A percentile compares a stretch with the other conserved stretches of the same genome.
Conservation (phyloP, 1,139 yeast species). For the Geotrichum candidum region DNA sequence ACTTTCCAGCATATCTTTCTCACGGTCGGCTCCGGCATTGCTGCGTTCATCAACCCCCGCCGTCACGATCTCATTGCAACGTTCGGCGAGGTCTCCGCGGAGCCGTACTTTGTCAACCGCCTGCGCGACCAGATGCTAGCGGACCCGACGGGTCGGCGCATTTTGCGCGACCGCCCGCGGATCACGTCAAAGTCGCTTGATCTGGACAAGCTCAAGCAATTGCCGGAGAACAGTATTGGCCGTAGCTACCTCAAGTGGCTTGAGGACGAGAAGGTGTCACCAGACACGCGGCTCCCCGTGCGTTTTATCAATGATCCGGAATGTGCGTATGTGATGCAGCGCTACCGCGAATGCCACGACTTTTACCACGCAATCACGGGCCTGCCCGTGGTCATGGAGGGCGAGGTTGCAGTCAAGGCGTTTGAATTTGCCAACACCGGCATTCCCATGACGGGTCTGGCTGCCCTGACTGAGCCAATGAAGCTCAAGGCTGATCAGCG, state of each 20-base stretch:
- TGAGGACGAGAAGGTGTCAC: constrained; percentile 81
- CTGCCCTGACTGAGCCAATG: constrained; percentile 82
- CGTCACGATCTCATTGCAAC: constrained; percentile 80
- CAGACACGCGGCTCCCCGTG: constrained; percentile 88
- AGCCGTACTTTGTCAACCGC: constrained; percentile 55
- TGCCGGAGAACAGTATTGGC: constrained; percentile 76
- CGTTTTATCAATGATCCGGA: constrained; percentile 83
- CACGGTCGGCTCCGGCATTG: constrained; percentile 72
- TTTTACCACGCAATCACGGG: constrained; percentile 92
- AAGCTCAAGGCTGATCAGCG: constrained; percentile 54
- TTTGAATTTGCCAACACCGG: constrained; percentile 91
- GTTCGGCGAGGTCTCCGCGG: constrained; percentile 87
- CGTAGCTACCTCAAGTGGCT: constrained; percentile 74
- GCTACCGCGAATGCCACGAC: constrained; percentile 96
- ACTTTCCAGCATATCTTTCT: constrained; percentile 56
- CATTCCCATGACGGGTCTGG: constrained; percentile 92
- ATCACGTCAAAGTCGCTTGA: constrained; percentile 70
- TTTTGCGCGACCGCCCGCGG: constrained; percentile 73
- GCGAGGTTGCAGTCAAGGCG: constrained; percentile 89
- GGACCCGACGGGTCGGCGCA: constrained; percentile 69
- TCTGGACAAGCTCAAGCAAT: constrained; percentile 50
- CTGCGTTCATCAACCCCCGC: constrained; percentile 72
- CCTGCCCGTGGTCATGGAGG: constrained; percentile 85
- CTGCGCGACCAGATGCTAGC: constrained; percentile 68
- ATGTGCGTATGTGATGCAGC: constrained; percentile 81